Evolutionary conservation across 2,329 filamentous ascomycete species (phyloP), one percentile per base, ranked within the genome.

Genomic region (Decorospora gaudefroyi): DNA sequence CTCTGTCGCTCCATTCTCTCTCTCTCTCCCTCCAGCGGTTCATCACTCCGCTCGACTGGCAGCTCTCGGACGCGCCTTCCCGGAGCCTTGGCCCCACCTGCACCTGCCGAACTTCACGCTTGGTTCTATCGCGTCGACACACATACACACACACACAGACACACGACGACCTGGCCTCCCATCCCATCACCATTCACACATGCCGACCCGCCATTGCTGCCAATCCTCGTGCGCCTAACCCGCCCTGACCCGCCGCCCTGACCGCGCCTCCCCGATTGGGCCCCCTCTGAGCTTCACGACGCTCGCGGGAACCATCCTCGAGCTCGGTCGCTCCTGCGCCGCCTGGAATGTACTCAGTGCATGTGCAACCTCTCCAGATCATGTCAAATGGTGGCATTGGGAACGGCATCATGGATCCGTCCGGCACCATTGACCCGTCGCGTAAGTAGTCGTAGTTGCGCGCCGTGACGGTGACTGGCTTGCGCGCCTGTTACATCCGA

Each of bases 321-420:
- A 61, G 56, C 62, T 55, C 59, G 64, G 59, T 57, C 53, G 61
- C 61, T 64, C 49, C 55, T 56, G 65, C 62, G 61, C 57, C 66
- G 61, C 53, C 59, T 65, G 65, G 62, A 61, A 72, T 72, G 69
- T 72, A 69, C 65, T 70, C 68, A 29, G 69, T 70, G 61, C 70
- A 70, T 58, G 37, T 46, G 37, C 43, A 46, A 42, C 67, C 68
- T 42, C 61, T 67, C 53, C 61, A 64, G 48, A 56, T 66, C 49
- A 60, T 71, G 61, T 62, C 69, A 41, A 71, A 69, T 61, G 69
- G 68, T 58, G 59, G 57, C 59, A 62, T 71, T 56, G 69, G 61
- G 36, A 67, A 68, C 65, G 64, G 61, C 55, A 67, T 70, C 60
- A 72, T 72, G 68, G 70, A 73, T 48, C 53, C 61, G 29, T 64